Conservation (phyloP, 2,329 filamentous ascomycete species). For the Pseudogymnoascus sp. region DNA sequence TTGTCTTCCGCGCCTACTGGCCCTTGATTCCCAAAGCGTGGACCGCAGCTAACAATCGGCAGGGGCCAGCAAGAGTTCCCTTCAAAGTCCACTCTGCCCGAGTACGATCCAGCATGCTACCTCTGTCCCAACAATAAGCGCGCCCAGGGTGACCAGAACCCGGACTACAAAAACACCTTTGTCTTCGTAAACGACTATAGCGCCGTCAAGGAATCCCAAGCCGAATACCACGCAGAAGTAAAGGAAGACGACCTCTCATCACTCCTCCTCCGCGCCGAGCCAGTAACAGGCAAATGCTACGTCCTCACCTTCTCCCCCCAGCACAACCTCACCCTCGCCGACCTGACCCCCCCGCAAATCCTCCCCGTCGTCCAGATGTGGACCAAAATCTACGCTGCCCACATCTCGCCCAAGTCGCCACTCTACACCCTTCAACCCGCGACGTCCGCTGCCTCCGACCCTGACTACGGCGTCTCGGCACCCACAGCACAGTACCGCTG, state of each 20-base stretch:
- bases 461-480: slow-evolving; percentile 37
- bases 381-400: slow-evolving; percentile 79
- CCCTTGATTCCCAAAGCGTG: neutral
- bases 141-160: slow-evolving; percentile 79
- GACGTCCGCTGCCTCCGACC: slow-evolving; percentile 33
- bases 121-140: slow-evolving; percentile 86
- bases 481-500: slow-evolving; percentile 77
- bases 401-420: slow-evolving; percentile 64
- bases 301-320: slow-evolving; percentile 88
- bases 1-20: neutral
- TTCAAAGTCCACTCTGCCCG: slow-evolving; percentile 59
- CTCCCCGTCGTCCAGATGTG: slow-evolving; percentile 79
- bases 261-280: slow-evolving; percentile 69
- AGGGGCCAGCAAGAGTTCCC: slow-evolving; percentile 72
- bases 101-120: slow-evolving; percentile 86
- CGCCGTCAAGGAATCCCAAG: slow-evolving; percentile 88
- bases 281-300: slow-evolving; percentile 92
- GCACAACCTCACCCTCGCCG: slow-evolving; percentile 86
- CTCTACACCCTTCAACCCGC: slow-evolving; percentile 40
- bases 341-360: slow-evolving; percentile 70
- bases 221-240: slow-evolving; percentile 52
- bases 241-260: slow-evolving; percentile 51
- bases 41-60: slow-evolving; percentile 13
- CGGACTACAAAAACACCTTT: slow-evolving; percentile 77
- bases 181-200: slow-evolving; percentile 97